Percentiles rank a stretch among this genome's conserved stretches.
Evolutionary conservation across 345 rosid genomes (phyloP).

Genomic region (Eucalyptus paniculata): DNA sequence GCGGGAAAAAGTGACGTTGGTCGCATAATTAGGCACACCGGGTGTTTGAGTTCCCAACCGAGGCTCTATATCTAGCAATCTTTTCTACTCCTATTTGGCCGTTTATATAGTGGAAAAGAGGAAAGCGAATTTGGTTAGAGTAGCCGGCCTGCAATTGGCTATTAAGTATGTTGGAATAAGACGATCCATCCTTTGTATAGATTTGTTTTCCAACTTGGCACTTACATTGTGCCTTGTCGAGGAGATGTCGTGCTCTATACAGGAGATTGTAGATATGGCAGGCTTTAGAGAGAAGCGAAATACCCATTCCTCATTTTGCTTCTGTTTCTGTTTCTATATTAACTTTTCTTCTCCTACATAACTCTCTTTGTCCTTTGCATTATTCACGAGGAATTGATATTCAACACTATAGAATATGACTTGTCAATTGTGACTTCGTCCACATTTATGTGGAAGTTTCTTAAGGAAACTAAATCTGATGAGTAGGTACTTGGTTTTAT

Average conservation of each 20-base stretch:
- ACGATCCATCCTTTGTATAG: neutral
- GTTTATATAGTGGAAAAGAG: neutral
- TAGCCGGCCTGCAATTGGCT: neutral
- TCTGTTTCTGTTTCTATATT: fast-evolving
- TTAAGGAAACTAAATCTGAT: neutral
- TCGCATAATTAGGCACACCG: no score
- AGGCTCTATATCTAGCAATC: no score
- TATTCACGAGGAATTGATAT: neutral
- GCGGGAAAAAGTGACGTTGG: no score
- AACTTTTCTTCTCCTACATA: no score
- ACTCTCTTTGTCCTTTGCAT: neutral
- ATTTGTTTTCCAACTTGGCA: neutral
- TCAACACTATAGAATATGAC: neutral
- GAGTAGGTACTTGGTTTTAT: conserved; percentile 2
- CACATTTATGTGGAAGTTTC: neutral
- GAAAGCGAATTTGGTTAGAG: neutral
- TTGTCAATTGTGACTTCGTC: neutral
- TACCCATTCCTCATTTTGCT: neutral
- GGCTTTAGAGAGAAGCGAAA: no score
- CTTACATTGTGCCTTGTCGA: neutral
- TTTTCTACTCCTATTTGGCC: no score
- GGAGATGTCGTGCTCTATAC: neutral
- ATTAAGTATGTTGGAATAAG: neutral
- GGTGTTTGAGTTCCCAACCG: no score
- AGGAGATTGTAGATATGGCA: no score